Conservation (phyloP, 441 rosid genomes). For the Viola pubescens region DNA sequence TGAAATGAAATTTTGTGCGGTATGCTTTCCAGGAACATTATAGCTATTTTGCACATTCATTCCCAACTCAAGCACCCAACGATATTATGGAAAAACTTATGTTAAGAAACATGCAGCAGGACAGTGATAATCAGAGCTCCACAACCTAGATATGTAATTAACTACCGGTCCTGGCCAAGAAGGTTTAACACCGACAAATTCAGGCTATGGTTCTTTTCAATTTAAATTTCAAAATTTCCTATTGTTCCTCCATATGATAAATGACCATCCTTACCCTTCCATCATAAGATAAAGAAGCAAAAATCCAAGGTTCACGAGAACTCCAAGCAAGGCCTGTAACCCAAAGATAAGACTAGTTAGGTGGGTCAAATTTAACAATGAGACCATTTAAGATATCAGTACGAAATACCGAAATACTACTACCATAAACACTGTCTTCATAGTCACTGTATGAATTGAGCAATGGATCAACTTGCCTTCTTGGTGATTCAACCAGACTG, state of each 20-base stretch:
- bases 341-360: constrained; percentile 15
- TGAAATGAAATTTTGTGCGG: too few relatives aligned
- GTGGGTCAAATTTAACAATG: constrained; percentile 8
- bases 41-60: background rate
- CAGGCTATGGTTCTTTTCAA: background rate
- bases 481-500: constrained; percentile 47
- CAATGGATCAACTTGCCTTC: constrained; percentile 40
- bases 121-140: background rate
- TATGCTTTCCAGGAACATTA: too few relatives aligned
- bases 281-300: constrained; percentile 89
- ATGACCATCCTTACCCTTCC: constrained; percentile 61
- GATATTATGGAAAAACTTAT: background rate
- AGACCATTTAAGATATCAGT: constrained; percentile 6
- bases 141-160: background rate
- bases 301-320: constrained; percentile 81
- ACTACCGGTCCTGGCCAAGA: background rate
- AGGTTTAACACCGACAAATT: background rate
- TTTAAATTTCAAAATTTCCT: background rate
- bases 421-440: constrained; percentile 91
- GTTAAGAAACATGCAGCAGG: background rate
- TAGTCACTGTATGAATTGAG: constrained; percentile 71
- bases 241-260: background rate
- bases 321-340: constrained; percentile 88
- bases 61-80: background rate
- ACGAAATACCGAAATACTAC: constrained; percentile 7